phyloP scores from a whole-genome alignment of 2,329 filamentous ascomycete genomes.

The Aureobasidium melanogenum region DNA sequence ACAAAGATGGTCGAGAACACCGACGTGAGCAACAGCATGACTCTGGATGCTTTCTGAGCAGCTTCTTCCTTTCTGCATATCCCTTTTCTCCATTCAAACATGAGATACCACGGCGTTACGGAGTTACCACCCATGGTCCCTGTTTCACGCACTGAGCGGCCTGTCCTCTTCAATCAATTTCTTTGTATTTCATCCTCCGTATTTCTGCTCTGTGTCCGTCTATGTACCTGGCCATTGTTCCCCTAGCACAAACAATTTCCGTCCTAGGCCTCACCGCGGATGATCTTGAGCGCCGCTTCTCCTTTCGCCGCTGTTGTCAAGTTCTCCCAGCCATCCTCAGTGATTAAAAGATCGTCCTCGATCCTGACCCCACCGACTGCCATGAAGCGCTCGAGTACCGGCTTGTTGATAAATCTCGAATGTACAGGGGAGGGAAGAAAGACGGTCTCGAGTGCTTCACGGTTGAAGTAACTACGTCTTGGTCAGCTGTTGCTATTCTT shows the following conservation, averaged over 20 bases:
- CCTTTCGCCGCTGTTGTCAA: slow-evolving; percentile 65
- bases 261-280: slow-evolving; percentile 23
- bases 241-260: neutral
- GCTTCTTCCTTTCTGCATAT: neutral
- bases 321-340: slow-evolving; percentile 59
- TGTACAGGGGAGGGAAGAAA: slow-evolving; percentile 65
- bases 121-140: neutral
- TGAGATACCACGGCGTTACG: slow-evolving; percentile 14
- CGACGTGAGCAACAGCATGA: slow-evolving; percentile 36
- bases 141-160: neutral
- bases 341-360: slow-evolving; percentile 67
- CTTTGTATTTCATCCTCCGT: neutral
- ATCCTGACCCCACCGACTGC: slow-evolving; percentile 68
- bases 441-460: slow-evolving; percentile 69
- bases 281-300: slow-evolving; percentile 52
- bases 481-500: neutral
- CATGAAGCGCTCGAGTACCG: slow-evolving; percentile 71
- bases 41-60: neutral
- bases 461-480: slow-evolving; percentile 68
- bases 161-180: neutral
- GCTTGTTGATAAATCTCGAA: slow-evolving; percentile 64
- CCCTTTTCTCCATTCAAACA: neutral
- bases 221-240: neutral
- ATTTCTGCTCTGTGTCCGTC: neutral
- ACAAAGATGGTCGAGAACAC: slow-evolving; percentile 98